These are phyloP conservation scores for Penicillium angulare DNA, from an alignment of 495 filamentous ascomycete genomes.

Conservation along the genomic window DNA sequence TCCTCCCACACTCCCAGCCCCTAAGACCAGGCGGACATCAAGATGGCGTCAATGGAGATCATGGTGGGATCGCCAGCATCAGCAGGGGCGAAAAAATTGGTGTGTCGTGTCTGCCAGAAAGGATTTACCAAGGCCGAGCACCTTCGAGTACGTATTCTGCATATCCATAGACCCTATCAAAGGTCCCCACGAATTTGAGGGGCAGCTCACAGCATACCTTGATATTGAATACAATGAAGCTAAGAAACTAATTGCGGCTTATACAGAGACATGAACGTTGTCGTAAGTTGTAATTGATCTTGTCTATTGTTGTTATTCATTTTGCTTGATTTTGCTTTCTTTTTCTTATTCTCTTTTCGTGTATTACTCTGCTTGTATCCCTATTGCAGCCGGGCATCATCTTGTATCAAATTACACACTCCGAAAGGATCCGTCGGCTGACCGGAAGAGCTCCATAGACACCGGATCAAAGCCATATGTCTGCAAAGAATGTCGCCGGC, in stretches of 20 bases:
- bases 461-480: constrained; percentile 46
- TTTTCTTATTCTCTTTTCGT: constrained; percentile 1
- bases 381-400: not conserved
- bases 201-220: constrained; percentile 4
- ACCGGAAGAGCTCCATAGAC: constrained; percentile 29
- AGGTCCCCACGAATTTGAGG: constrained; percentile 20
- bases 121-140: constrained; percentile 48
- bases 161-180: not conserved
- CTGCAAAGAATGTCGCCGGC: constrained; percentile 42
- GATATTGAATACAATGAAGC: not conserved
- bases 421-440: constrained; percentile 13
- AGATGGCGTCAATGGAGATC: constrained; percentile 18
- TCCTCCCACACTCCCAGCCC: constrained; percentile 8
- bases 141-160: constrained; percentile 33
- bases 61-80: constrained; percentile 14
- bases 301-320: not conserved
- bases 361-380: not conserved
- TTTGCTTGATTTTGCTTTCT: not conserved
- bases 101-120: constrained; percentile 44
- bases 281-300: no score
- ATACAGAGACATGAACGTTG: constrained; percentile 48
- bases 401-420: not conserved
- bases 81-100: constrained; percentile 30
- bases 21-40: not conserved
- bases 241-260: constrained; percentile 17